Evolutionary conservation across 495 filamentous ascomycete species (phyloP).

Genomic region (Xylaria palmicola): DNA sequence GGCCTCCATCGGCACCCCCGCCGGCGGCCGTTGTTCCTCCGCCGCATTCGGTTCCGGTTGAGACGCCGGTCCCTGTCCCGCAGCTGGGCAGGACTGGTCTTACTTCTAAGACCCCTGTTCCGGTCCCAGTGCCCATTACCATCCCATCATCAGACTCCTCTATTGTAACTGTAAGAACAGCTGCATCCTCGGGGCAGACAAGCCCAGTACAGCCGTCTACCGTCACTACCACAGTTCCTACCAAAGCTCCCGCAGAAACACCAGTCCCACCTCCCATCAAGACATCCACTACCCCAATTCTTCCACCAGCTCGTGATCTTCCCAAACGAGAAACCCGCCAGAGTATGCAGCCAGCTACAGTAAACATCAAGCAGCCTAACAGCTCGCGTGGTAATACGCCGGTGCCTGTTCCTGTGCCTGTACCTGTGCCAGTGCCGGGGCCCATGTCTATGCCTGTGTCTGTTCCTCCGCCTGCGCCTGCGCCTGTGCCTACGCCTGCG

Average conservation of each 20-base stretch:
- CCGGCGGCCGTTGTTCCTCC: slow-evolving; percentile 11
- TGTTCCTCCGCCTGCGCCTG: too few species aligned
- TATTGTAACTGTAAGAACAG: slow-evolving; percentile 28
- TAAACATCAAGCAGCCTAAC: slow-evolving; percentile 30
- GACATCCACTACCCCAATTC: slow-evolving; percentile 54
- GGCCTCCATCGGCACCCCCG: slow-evolving; percentile 30
- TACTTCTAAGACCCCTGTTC: slow-evolving; percentile 47
- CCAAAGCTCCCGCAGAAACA: slow-evolving; percentile 31
- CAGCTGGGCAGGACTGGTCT: slow-evolving; percentile 49
- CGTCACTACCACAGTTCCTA: slow-evolving; percentile 26
- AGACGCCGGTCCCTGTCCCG: slow-evolving; percentile 53
- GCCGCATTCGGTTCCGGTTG: slow-evolving; percentile 30
- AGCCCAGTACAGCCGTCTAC: slow-evolving; percentile 26
- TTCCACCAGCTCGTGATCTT: slow-evolving; percentile 48
- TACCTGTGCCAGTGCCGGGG: too few species aligned
- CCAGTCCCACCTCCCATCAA: slow-evolving; percentile 33
- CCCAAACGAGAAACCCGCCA: slow-evolving; percentile 33
- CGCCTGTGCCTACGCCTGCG: too few species aligned
- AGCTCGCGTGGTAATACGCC: slow-evolving; percentile 23
- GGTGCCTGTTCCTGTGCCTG: slow-evolving; percentile 17
- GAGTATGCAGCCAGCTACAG: slow-evolving; percentile 30
- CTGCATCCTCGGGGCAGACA: slow-evolving; percentile 26
- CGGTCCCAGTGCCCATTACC: slow-evolving; percentile 26
- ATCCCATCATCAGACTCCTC: slow-evolving; percentile 27
- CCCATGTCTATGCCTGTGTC: too few species aligned